Percentiles rank a stretch among this genome's conserved stretches.
Conservation (phyloP, 2,329 filamentous ascomycete species). For the Aspergillus udagawae region DNA sequence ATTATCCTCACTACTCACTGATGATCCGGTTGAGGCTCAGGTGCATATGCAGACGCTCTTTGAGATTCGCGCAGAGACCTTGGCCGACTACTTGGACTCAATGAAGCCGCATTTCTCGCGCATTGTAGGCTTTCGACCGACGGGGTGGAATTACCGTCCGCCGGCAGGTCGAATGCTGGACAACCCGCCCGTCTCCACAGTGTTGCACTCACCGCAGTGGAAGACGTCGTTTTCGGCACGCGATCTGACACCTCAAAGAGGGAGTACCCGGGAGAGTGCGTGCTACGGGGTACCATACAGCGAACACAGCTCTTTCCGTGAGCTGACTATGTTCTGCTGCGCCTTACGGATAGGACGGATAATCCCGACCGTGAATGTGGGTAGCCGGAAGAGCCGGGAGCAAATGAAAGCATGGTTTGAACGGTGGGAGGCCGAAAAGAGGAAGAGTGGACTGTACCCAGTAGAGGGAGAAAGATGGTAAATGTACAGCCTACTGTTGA, state of each 20-base stretch:
- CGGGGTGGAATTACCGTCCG: slow-evolving; percentile 89
- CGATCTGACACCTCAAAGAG: slow-evolving; percentile 76
- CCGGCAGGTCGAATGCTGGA: slow-evolving; percentile 60
- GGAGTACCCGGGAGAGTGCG: slow-evolving; percentile 74
- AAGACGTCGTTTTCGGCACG: slow-evolving; percentile 65
- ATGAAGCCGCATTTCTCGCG: slow-evolving; percentile 79
- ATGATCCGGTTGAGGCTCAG: slow-evolving; percentile 76
- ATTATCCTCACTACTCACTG: slow-evolving; percentile 71
- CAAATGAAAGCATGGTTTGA: slow-evolving; percentile 65
- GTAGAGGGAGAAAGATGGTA: slow-evolving; percentile 35
- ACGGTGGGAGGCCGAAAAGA: slow-evolving; percentile 59
- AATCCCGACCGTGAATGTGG: slow-evolving; percentile 90
- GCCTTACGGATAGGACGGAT: slow-evolving; percentile 80
- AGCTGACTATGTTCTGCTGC: slow-evolving; percentile 91
- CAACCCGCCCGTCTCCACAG: slow-evolving; percentile 60
- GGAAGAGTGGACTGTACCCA: slow-evolving; percentile 57
- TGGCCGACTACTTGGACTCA: slow-evolving; percentile 79
- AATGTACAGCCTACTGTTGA: background rate
- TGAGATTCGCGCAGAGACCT: slow-evolving; percentile 85
- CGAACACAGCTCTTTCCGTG: slow-evolving; percentile 91
- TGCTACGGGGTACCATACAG: slow-evolving; percentile 95
- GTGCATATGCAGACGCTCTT: slow-evolving; percentile 97
- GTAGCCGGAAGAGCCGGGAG: slow-evolving; percentile 59
- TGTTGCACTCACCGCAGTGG: slow-evolving; percentile 69
- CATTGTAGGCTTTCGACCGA: slow-evolving; percentile 86